phyloP scores from a whole-genome alignment of 1,139 yeast genomes.

The Hemisphaericaspora xylofermentans region DNA sequence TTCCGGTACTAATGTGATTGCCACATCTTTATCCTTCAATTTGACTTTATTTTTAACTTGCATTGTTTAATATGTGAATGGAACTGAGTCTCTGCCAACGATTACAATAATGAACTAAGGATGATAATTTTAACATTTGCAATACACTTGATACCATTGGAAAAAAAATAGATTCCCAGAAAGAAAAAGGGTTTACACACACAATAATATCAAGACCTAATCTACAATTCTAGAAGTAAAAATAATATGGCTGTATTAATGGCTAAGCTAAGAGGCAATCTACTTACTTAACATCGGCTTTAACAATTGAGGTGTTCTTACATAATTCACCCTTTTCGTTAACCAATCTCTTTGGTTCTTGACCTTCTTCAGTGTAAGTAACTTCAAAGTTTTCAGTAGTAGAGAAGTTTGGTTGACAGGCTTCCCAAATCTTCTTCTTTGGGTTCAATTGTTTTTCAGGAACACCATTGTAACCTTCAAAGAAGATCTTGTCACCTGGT shows the following conservation, averaged over 20 bases:
- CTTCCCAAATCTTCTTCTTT: constrained; percentile 97
- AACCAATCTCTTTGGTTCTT: constrained; percentile 73
- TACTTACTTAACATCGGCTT: constrained; percentile 70
- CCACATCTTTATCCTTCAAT: constrained; percentile 61
- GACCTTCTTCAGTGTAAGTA: constrained; percentile 78
- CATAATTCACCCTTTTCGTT: constrained; percentile 72
- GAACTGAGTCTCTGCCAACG: no score
- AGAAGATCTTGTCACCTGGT: constrained; percentile 95
- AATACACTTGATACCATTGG: no score
- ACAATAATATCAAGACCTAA: no score
- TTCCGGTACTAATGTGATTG: constrained; percentile 68
- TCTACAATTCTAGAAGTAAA: no score
- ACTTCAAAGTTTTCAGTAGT: constrained; percentile 78
- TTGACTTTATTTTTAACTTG: constrained; percentile 17
- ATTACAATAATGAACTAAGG: no score
- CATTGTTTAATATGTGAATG: constrained; percentile 10
- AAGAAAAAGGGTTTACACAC: no score
- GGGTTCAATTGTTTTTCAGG: constrained; percentile 96
- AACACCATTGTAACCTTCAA: constrained; percentile 81
- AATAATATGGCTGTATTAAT: no score
- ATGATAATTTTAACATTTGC: no score
- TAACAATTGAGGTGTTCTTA: constrained; percentile 63
- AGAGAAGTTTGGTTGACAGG: constrained; percentile 85
- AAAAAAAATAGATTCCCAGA: no score
- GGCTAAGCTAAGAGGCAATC: no score